Conservation (phyloP, 2,329 filamentous ascomycete species). For the Elsinoe necatrix region DNA sequence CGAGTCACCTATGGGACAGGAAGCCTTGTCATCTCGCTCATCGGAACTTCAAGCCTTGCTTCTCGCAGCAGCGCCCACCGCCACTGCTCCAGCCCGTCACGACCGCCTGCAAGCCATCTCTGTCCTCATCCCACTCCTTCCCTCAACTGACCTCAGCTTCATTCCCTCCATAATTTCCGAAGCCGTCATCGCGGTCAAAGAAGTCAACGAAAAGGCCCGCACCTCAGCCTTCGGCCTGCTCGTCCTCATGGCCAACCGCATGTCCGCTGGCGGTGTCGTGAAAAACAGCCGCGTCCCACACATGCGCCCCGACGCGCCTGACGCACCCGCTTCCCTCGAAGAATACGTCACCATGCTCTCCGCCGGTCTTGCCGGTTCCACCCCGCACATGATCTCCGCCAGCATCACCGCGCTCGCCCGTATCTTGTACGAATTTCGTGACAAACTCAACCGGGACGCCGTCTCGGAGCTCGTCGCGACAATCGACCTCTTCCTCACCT, state of each 20-base stretch:
- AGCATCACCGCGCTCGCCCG: slow-evolving; percentile 91
- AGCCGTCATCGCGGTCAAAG: slow-evolving; percentile 92
- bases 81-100: slow-evolving; percentile 73
- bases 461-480: slow-evolving; percentile 82
- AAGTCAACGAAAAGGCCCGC: slow-evolving; percentile 91
- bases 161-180: slow-evolving; percentile 86
- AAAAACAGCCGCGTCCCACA: slow-evolving; percentile 78
- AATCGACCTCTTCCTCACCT: slow-evolving; percentile 91
- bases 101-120: slow-evolving; percentile 78
- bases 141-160: slow-evolving; percentile 74
- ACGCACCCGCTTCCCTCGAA: slow-evolving; percentile 72
- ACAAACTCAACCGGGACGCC: slow-evolving; percentile 57
- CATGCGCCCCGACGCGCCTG: slow-evolving; percentile 70
- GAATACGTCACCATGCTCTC: slow-evolving; percentile 99
- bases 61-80: slow-evolving; percentile 70
- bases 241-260: slow-evolving; percentile 77
- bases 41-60: slow-evolving; percentile 75
- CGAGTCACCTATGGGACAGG: slow-evolving; percentile 66
- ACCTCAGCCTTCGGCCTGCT: slow-evolving; percentile 84
- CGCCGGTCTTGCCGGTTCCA: slow-evolving; percentile 83
- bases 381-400: slow-evolving; percentile 94
- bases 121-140: slow-evolving; percentile 70
- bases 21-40: slow-evolving; percentile 68
- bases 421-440: slow-evolving; percentile 86
- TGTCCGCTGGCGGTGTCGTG: slow-evolving; percentile 66